Base-by-base conservation (phyloP, 106 monocot species). In the Narthecium ossifragum region DNA sequence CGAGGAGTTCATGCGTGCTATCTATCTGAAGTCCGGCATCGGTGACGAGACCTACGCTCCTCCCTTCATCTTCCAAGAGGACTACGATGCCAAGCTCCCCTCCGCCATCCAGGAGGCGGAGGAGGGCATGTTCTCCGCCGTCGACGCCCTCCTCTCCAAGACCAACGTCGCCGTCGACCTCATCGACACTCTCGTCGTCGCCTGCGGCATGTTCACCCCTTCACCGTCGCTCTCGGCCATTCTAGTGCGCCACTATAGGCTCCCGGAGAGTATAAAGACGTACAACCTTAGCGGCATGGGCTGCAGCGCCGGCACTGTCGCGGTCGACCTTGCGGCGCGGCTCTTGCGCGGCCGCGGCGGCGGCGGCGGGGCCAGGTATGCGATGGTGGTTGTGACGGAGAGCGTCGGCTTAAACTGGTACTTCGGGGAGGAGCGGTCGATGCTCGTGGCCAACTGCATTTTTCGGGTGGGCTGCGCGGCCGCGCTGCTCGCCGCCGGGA, bases 391-490 rank as follows among this genome's bases (percentile, higher is more conserved):
- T 26, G 63, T 81, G 51, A 85, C 81, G 6, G 90, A 85, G 78
- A 71, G 65, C 79, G 79, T 67, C 13, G 77, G 78, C 65, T 38
- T 79, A 20, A 85, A 76, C 64, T 90, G 90, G 85, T 91, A 91
- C 78, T 86, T 79, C 23, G 86, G 85, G 11, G 76, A 71, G 9
- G 68, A 91, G 52, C 61, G 79, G 3, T 82, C 82, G 11, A 86
- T 91, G 90, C 70, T 91, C 15, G 82, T 91, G 30, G 74, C 85
- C 30, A 91, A 91, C 73, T 91, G 90, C 72, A 91, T 91, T 32
- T 91, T 91, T 34, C 75, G 79, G 1, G 75, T 79, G 1, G 90
- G 90, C 31, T 67, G 76, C 17, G 75, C 82, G 7, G 85, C 85
- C 11, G 57, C 58, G 12, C 51, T 91, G 8, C 26, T 91, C 25